Evolutionary conservation across 192 early-diverging fungal genomes (phyloP).

Genomic region (Entrophospora sp.): DNA sequence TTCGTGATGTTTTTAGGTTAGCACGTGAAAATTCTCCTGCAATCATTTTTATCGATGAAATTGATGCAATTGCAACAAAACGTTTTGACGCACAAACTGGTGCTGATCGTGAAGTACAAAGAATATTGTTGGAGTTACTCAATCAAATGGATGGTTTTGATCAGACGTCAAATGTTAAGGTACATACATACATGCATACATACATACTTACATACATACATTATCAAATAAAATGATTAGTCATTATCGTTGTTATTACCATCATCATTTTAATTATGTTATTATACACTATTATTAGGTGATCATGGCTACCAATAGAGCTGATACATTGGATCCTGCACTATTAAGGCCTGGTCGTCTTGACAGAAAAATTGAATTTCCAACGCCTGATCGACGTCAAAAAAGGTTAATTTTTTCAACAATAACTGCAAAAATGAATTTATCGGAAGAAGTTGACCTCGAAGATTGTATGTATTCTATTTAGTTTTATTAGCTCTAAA

Average conservation of each 20-base stretch:
- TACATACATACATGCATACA: constrained; percentile 13
- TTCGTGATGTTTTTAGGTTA: constrained; percentile 92
- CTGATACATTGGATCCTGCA: constrained; percentile 94
- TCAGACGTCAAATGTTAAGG: constrained; percentile 95
- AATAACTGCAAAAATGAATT: constrained; percentile 93
- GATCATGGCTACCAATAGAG: constrained; percentile 99
- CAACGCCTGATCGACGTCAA: constrained; percentile 91
- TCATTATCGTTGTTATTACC: no score
- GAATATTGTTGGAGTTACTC: constrained; percentile 91
- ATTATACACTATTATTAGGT: no score
- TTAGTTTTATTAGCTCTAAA: no score
- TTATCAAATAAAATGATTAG: neutral
- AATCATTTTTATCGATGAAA: constrained; percentile 98
- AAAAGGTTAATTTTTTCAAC: constrained; percentile 96
- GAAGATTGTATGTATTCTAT: constrained; percentile 84
- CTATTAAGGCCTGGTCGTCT: constrained; percentile 93
- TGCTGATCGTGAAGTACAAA: constrained; percentile 97
- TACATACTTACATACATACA: neutral
- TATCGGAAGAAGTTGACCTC: constrained; percentile 95
- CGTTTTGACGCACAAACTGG: constrained; percentile 98
- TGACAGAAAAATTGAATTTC: constrained; percentile 99
- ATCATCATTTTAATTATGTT: no score
- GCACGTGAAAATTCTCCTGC: constrained; percentile 95
- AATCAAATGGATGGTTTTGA: constrained; percentile 99
- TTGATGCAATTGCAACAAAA: constrained; percentile 98